phyloP scores from a whole-genome alignment of 306 rosid genomes.

The Glycine latifolia region DNA sequence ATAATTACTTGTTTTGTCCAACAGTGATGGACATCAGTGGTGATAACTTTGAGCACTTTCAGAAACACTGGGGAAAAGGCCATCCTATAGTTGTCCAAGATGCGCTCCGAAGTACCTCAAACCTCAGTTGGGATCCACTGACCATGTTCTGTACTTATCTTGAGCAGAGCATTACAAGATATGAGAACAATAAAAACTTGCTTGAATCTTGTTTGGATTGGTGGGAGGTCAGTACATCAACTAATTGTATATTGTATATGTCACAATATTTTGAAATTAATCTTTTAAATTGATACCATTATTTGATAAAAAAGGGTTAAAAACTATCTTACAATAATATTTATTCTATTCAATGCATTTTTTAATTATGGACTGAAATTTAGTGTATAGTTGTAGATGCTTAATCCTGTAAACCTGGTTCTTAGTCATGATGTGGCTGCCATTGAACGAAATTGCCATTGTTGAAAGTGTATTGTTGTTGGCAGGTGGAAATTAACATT shows the following conservation, averaged over 20 bases:
- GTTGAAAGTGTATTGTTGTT: slow-evolving; percentile 37
- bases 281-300: slow-evolving; percentile 21
- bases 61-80: slow-evolving; percentile 96
- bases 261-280: slow-evolving; percentile 16
- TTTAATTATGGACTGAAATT: slow-evolving; percentile 17
- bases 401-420: slow-evolving; percentile 11
- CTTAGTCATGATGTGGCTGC: slow-evolving; percentile 7
- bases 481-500: slow-evolving; percentile 95
- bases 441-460: slow-evolving; percentile 19
- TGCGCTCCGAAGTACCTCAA: slow-evolving; percentile 64
- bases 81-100: slow-evolving; percentile 89
- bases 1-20: slow-evolving; percentile 81
- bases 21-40: slow-evolving; percentile 63
- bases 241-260: slow-evolving; percentile 30
- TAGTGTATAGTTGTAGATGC: slow-evolving; percentile 7
- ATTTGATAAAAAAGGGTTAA: not conserved
- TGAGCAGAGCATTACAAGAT: slow-evolving; percentile 79
- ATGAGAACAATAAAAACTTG: slow-evolving; percentile 63
- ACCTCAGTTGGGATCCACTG: slow-evolving; percentile 87
- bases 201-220: slow-evolving; percentile 87
- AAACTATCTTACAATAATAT: not conserved
- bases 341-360: slow-evolving; percentile 18
- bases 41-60: slow-evolving; percentile 91
- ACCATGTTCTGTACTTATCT: slow-evolving; percentile 90
- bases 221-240: slow-evolving; percentile 85